Evolutionary conservation across 306 rosid species (phyloP), one percentile per base, ranked within the genome.

Genomic region (Begonia masoniana): DNA sequence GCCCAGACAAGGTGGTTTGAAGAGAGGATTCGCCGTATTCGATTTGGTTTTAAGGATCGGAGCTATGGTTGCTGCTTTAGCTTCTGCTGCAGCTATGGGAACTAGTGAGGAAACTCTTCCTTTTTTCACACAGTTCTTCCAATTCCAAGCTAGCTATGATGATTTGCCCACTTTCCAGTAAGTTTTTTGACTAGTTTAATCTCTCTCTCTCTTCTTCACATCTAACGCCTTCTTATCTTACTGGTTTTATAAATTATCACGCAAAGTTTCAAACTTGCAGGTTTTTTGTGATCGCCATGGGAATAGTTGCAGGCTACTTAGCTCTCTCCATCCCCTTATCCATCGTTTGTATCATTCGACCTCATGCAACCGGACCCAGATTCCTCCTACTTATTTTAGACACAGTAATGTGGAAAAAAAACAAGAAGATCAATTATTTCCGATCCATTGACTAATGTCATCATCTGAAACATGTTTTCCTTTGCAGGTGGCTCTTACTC

Each of bases 51-150:
- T 89, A 13, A 85, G 97, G 76, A 61, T 89, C 31, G 94, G 94
- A 9, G 95, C 87, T 4, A 19, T 82, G 1, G 70, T 71, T 0
- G 61, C 95, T 1, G 71, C 85, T 41, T 64, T 85, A 2, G 78
- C 80, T 5, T 94, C 94, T 1, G 87, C 95, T 0, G 83, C 95
- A 24, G 55, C 79, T 16, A 89, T 89, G 97, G 97, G 78, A 43
- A 74, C 79, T 1, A 76, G 83, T 41, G 91, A 78, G 35, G 68
- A 89, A n/a, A 74, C 66, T 47, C 97, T 89, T 19, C 88, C 97
- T 65, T 85, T 85, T 78, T 80, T 82, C 78, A 85, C 95, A 55
- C 95, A 85, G 75, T 88, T 85, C 81, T 82, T 85, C 74, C 94
- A 80, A 41, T 88, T 88, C 52, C 81, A 85, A 73, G 97, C 97